Base-by-base conservation (phyloP, 768 basidiomycete species). In the Phlebiopsis flavidoalba region DNA sequence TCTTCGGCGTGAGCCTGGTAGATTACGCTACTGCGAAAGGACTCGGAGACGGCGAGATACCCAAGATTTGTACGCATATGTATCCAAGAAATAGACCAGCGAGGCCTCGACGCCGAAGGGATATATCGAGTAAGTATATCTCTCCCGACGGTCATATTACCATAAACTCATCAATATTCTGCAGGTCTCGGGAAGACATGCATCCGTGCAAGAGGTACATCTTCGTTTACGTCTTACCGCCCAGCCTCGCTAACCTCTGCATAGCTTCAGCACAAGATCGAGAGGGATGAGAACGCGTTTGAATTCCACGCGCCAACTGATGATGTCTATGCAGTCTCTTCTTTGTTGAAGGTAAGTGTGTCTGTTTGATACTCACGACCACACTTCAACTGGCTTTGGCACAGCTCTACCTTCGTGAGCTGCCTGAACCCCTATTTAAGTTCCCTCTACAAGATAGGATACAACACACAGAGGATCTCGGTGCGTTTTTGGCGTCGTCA, bases 371-470 rank as follows among this genome's bases (percentile, higher is more conserved):
- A 51, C 31, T 17, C 21, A n/a, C 48, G 47, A 19, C 24, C n/a
- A 56, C 60, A 12, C 21, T 3, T 55, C 6, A 45, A 31, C 6
- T 31, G 26, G 6, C 26, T 31, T 6, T 31, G 26, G 26, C 26
- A 31, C 26, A 91, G 88, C 73, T 87, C 37, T 91, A 96, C 75
- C 77, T 96, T 22, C 85, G 95, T 57, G 91, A 91, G 68, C 76
- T 97, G 15, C 93, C 94, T 1, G 95, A 97, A 68, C 92, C 95
- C 3, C 79, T 97, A 19, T 96, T 97, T 76, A 87, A 76, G 68
- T 89, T 89, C 67, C 79, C 89, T 10, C 74, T 93, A 17, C 82
- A 86, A 62, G 95, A 97, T 66, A 84, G 95, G 21, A 77, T 90
- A 26, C 89, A 93, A 64, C 85, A 93, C 68, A 85, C 87, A 0